A percentile compares a stretch with the other conserved stretches of the same genome.
These are phyloP conservation scores for Vanrija sp. DNA, from an alignment of 1,284 basidiomycete species.

Conservation along the genomic window DNA sequence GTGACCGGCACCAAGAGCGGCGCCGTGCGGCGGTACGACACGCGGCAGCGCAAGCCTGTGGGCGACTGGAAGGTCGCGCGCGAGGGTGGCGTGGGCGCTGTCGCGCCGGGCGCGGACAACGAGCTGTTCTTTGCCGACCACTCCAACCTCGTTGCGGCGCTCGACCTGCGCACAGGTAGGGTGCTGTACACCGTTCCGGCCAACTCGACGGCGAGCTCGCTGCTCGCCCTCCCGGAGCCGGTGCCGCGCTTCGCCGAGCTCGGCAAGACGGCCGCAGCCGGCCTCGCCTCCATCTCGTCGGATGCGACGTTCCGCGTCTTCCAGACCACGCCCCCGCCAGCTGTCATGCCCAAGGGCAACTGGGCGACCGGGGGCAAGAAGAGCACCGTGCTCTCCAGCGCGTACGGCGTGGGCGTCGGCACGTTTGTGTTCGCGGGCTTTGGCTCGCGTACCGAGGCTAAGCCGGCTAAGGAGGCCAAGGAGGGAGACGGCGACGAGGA, in stretches of 20 bases:
- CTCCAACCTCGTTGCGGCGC: constrained; percentile 62
- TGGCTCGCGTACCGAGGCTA: constrained; percentile 43
- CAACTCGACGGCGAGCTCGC: constrained; percentile 36
- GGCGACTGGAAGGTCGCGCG: constrained; percentile 45
- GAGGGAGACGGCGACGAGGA: constrained; percentile 19
- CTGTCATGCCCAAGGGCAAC: constrained; percentile 52
- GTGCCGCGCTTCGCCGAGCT: background rate
- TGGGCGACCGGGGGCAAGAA: constrained; percentile 58
- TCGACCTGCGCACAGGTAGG: constrained; percentile 72
- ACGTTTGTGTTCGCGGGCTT: constrained; percentile 56
- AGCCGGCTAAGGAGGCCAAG: constrained; percentile 47
- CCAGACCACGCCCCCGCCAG: constrained; percentile 59
- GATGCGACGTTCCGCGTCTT: constrained; percentile 62
- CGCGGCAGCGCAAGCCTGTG: constrained; percentile 63
- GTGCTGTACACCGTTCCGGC: constrained; percentile 64
- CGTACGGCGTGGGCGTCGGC: constrained; percentile 60
- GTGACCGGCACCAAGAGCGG: constrained; percentile 73
- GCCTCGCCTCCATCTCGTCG: constrained; percentile 37
- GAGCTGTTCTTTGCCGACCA: constrained; percentile 73
- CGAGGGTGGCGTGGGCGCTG: constrained; percentile 61
- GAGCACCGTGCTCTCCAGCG: constrained; percentile 64
- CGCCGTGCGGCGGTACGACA: constrained; percentile 74
- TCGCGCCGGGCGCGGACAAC: constrained; percentile 52
- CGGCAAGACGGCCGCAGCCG: constrained; percentile 6
- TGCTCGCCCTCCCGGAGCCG: constrained; percentile 30